phyloP scores from a whole-genome alignment of 169 alveolate genomes.

The Amoebophrya sp. region DNA sequence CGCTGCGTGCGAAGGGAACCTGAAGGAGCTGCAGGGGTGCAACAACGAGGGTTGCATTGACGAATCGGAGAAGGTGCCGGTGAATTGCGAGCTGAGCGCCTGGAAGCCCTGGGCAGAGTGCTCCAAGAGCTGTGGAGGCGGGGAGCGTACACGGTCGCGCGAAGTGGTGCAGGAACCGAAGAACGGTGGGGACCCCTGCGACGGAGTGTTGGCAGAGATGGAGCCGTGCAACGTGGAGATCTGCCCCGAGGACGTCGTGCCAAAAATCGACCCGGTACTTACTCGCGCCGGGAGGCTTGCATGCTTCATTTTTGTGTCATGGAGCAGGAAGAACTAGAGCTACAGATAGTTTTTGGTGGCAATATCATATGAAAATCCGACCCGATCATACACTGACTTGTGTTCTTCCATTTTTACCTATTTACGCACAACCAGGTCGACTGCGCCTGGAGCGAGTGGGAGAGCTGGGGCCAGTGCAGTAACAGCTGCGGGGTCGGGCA shows the following conservation, averaged over 20 bases:
- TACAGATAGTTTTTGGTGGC: no score
- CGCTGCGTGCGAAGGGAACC: not conserved
- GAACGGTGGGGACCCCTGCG: not conserved
- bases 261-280: not conserved
- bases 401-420: not conserved
- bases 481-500: not conserved
- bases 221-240: not conserved
- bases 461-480: not conserved
- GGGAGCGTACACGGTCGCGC: not conserved
- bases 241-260: not conserved
- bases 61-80: no score
- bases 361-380: no score
- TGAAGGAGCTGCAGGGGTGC: not conserved
- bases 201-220: not conserved
- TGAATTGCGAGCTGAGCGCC: not conserved
- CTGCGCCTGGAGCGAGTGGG: not conserved
- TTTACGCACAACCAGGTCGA: not conserved
- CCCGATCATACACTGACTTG: no score
- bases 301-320: no score
- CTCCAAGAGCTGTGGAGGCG: not conserved
- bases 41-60: not conserved
- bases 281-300: no score
- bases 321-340: no score
- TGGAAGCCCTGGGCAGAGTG: not conserved
- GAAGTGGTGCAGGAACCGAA: not conserved